Conservation (phyloP, 108 stramenopile genomes). For the Nitzschia sp. region DNA sequence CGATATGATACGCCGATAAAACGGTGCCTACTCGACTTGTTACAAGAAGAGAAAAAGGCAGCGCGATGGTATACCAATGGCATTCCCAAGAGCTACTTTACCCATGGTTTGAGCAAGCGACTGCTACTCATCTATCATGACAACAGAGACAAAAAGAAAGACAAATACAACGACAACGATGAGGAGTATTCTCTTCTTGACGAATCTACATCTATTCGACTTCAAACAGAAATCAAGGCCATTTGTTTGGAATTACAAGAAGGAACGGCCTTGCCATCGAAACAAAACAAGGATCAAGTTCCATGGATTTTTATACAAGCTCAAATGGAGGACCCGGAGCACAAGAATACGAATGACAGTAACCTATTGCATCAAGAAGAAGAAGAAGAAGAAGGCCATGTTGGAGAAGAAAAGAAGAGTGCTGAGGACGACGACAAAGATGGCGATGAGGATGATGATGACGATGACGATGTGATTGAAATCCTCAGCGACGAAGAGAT, state of each 20-base stretch:
- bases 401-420: background rate
- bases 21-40: background rate
- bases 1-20: background rate
- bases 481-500: background rate
- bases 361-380: background rate
- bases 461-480: background rate
- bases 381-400: background rate
- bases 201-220: background rate
- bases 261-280: background rate
- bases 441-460: background rate
- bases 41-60: background rate
- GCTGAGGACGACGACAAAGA: background rate
- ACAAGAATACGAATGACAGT: background rate
- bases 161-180: background rate
- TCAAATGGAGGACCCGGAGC: background rate
- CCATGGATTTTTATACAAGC: conserved; percentile 2
- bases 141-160: background rate
- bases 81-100: conserved; percentile 2
- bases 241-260: background rate
- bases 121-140: background rate
- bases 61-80: background rate
- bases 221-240: background rate
- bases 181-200: background rate
- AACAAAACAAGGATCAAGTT: background rate
- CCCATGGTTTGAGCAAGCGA: background rate